phyloP scores from a whole-genome alignment of 371 early-diverging fungal genomes.

The Mucor plumbeus region DNA sequence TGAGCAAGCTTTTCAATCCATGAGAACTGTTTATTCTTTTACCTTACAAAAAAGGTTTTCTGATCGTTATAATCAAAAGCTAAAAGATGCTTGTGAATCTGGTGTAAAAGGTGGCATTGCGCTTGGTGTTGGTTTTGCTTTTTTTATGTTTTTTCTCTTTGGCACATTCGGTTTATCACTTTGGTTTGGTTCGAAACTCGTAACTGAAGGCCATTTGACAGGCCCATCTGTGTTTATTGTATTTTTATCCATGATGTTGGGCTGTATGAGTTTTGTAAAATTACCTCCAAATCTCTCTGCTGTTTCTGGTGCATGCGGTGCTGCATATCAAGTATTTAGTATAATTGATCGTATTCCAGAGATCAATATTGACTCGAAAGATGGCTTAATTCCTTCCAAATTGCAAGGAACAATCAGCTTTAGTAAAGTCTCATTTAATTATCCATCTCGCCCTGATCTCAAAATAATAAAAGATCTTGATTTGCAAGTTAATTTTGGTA shows the following conservation, averaged over 20 bases:
- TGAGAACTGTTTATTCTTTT: slow-evolving; percentile 89
- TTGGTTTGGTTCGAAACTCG: slow-evolving; percentile 75
- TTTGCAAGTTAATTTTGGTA: slow-evolving; percentile 64
- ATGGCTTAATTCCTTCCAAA: slow-evolving; percentile 36
- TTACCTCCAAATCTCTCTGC: slow-evolving; percentile 65
- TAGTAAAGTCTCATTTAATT: slow-evolving; percentile 66
- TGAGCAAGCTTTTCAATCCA: slow-evolving; percentile 75
- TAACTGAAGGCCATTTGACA: slow-evolving; percentile 47
- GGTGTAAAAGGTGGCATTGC: slow-evolving; percentile 60
- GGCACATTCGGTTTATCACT: slow-evolving; percentile 73
- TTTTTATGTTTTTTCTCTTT: slow-evolving; percentile 67
- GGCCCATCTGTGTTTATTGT: slow-evolving; percentile 65
- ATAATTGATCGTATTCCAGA: slow-evolving; percentile 76
- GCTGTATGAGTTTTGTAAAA: slow-evolving; percentile 43
- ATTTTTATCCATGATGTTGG: slow-evolving; percentile 73
- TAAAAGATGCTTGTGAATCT: slow-evolving; percentile 56
- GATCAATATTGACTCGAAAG: slow-evolving; percentile 60
- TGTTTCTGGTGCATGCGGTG: slow-evolving; percentile 66
- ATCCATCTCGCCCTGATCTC: slow-evolving; percentile 67
- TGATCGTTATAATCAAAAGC: slow-evolving; percentile 59
- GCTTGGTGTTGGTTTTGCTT: slow-evolving; percentile 64
- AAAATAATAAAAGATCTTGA: slow-evolving; percentile 58
- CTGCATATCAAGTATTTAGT: slow-evolving; percentile 70
- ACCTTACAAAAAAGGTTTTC: slow-evolving; percentile 74
- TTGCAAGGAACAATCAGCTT: slow-evolving; percentile 62